A percentile compares a stretch with the other conserved stretches of the same genome.
phyloP scores from a whole-genome alignment of 768 basidiomycete species.

The Kwoniella europaea region DNA sequence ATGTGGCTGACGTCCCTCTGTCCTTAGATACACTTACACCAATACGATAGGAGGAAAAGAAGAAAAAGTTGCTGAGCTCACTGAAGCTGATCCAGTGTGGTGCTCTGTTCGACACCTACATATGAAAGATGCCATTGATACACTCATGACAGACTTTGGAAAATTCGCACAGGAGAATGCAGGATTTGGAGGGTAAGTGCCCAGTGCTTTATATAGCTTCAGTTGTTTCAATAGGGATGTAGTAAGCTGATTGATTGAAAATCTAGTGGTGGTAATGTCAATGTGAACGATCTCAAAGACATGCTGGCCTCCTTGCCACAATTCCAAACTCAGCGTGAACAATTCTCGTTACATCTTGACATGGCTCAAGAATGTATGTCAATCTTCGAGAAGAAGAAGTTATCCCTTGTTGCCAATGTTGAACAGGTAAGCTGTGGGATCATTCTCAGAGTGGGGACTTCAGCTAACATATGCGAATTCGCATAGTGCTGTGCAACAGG shows the following conservation, averaged over 20 bases:
- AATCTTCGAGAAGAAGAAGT: constrained; percentile 84
- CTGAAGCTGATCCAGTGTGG: constrained; percentile 89
- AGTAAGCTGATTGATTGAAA: constrained; percentile 8
- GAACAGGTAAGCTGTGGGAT: constrained; percentile 70
- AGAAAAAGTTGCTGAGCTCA: constrained; percentile 82
- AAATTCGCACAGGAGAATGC: constrained; percentile 92
- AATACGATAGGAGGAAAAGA: constrained; percentile 82
- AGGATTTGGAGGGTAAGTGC: constrained; percentile 78
- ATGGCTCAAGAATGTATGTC: constrained; percentile 99
- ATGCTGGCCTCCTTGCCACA: constrained; percentile 95
- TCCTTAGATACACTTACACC: constrained; percentile 84
- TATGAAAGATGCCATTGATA: constrained; percentile 98
- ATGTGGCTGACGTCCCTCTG: background rate
- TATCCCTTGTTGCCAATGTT: constrained; percentile 80
- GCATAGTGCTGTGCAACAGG: constrained; percentile 90
- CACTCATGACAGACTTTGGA: constrained; percentile 93
- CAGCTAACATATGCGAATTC: background rate
- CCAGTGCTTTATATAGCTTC: constrained; percentile 5
- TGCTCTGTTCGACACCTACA: constrained; percentile 93
- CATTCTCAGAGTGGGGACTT: no score
- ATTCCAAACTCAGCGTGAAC: constrained; percentile 89
- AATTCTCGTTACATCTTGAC: constrained; percentile 95
- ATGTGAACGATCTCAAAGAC: constrained; percentile 97
- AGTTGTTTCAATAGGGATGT: constrained; percentile 10
- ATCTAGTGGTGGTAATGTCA: constrained; percentile 75